These are phyloP conservation scores for Haematococcus sp. DNA, from an alignment of 139 green algal genomes.

Conservation along the genomic window DNA sequence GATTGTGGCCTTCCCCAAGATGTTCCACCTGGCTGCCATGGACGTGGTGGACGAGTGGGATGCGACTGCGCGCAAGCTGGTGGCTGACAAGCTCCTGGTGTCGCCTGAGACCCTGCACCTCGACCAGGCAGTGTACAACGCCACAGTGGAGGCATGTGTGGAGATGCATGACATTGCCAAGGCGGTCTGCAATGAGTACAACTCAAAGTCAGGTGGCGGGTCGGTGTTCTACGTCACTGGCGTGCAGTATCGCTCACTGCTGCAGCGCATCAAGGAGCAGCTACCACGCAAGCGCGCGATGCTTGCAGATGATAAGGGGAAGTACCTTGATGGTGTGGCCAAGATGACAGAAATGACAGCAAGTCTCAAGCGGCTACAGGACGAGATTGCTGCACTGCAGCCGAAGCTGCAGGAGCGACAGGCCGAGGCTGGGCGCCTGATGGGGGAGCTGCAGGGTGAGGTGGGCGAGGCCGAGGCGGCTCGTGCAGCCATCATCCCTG, in stretches of 20 bases:
- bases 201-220: background rate
- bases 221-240: background rate
- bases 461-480: slow-evolving; percentile 7
- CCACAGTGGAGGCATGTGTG: slow-evolving; percentile 5
- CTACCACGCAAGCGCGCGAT: slow-evolving; percentile 21
- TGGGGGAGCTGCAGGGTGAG: slow-evolving; percentile 5
- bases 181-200: slow-evolving; percentile 9
- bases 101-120: background rate
- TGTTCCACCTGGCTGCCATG: slow-evolving; percentile 30
- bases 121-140: background rate
- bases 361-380: slow-evolving; percentile 24
- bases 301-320: slow-evolving; percentile 18
- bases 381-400: slow-evolving; percentile 30
- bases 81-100: background rate
- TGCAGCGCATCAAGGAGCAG: slow-evolving; percentile 16
- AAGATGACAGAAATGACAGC: slow-evolving; percentile 42
- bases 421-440: slow-evolving; percentile 2
- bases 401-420: slow-evolving; percentile 13
- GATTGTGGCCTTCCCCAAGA: slow-evolving; percentile 35
- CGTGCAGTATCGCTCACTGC: background rate
- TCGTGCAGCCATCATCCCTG: slow-evolving; percentile 5
- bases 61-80: slow-evolving; percentile 14
- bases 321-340: slow-evolving; percentile 32
- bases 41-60: slow-evolving; percentile 41
- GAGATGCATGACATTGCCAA: slow-evolving; percentile 25